Base-by-base conservation (phyloP, 2,329 filamentous ascomycete species). In the Trichoderma atrobrunneum region DNA sequence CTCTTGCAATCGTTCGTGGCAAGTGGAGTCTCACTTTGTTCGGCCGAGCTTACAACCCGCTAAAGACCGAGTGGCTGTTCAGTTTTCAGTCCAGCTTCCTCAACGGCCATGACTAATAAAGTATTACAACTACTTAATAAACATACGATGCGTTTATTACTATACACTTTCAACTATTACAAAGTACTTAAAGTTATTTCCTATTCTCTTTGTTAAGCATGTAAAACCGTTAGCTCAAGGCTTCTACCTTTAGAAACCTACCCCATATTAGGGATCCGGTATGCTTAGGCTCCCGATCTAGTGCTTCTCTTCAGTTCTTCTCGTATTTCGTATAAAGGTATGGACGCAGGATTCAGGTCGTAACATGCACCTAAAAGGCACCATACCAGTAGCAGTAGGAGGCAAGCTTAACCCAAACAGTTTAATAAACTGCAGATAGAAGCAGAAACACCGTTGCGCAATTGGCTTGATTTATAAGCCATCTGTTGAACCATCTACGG, bases 1-100 rank as follows among this genome's bases (percentile, higher is more conserved):
- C 32, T n/a, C 21, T 21, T 24, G 21, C 32, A 61, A 61, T 39
- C 32, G 36, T 5, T 21, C 36, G n/a, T 54, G 21, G 11, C 7
- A 43, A 18, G 65, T 59, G 48, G 64, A 28, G 32, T 3, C 39
- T 18, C 6, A 18, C 51, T 10, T 28, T 6, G 2, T 30, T 68
- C 65, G 65, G 65, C 65, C 65, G 65, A 68, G 51, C 32, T 28
- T 68, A 68, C 24, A 24, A 6, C 65, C 65, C 54, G 65, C 26
- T 68, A 59, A 68, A 59, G 51, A 24, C 65, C 65, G 65, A 66
- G 21, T 28, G 51, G 21, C 48, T 3, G 14, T 28, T 63, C 59
- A 36, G 32, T 36, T 61, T 2, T 1, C 48, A 24, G n/a, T 3
- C 43, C 43, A 12, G n/a, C n/a, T 51, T 3, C 2, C n/a, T 14